Conservation (phyloP, 2,329 filamentous ascomycete genomes). For the Thielaviopsis euricoi region DNA sequence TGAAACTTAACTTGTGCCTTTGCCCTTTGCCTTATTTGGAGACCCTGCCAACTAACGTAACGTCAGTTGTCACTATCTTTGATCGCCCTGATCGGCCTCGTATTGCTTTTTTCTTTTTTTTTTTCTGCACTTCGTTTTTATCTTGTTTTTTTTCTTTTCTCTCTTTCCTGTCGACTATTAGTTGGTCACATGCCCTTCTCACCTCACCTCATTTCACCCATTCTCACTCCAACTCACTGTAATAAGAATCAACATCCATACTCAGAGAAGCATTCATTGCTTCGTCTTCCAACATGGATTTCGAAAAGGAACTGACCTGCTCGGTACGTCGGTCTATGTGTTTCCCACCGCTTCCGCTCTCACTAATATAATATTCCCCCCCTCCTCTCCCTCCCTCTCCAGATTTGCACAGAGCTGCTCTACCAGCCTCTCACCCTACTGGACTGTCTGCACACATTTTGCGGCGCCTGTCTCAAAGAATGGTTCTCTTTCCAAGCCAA, state of each 20-base stretch:
- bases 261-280: background rate
- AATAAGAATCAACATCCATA: too few relatives aligned
- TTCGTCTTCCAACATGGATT: slow-evolving; percentile 31
- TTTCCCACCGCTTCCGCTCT: background rate
- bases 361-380: background rate
- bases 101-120: background rate
- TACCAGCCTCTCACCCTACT: slow-evolving; percentile 83
- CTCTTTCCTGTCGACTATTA: too few relatives aligned
- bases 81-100: background rate
- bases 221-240: too few relatives aligned
- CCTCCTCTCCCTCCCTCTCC: slow-evolving; percentile 4
- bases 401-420: slow-evolving; percentile 95
- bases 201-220: too few relatives aligned
- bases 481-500: slow-evolving; percentile 78
- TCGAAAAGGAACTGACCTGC: slow-evolving; percentile 89
- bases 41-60: too few relatives aligned
- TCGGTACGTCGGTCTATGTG: slow-evolving; percentile 49
- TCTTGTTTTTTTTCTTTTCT: too few relatives aligned
- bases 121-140: background rate
- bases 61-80: too few relatives aligned
- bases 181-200: too few relatives aligned
- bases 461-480: slow-evolving; percentile 84
- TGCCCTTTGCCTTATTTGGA: background rate
- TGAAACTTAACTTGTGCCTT: background rate
- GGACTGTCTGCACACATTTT: slow-evolving; percentile 91